Evolutionary conservation across 2,329 filamentous ascomycete genomes (phyloP).

Genomic region (Trichoderma afroharzianum): DNA sequence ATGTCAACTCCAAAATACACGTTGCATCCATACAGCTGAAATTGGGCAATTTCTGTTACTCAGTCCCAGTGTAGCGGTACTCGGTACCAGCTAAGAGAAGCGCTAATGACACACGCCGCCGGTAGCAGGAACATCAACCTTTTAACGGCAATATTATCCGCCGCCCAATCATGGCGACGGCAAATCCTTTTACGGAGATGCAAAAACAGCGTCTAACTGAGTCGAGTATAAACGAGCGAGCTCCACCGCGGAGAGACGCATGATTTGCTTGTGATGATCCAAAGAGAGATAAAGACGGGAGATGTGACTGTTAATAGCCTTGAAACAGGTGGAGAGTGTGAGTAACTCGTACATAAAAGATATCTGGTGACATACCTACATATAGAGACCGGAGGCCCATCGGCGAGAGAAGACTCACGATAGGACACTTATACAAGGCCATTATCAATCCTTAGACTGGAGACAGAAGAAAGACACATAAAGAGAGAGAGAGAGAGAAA

Average conservation of each 20-base stretch:
- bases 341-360: background rate
- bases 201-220: background rate
- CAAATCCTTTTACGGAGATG: slow-evolving; percentile 6
- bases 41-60: background rate
- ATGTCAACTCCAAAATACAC: background rate
- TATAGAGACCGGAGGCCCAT: background rate
- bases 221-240: slow-evolving; percentile 9
- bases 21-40: background rate
- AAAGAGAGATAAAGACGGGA: background rate
- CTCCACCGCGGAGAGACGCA: background rate
- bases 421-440: background rate
- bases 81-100: background rate
- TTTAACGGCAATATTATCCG: background rate
- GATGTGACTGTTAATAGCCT: background rate
- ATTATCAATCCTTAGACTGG: background rate
- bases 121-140: background rate
- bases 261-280: background rate
- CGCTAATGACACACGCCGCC: background rate
- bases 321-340: background rate
- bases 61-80: background rate
- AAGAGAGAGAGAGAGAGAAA: too few relatives aligned
- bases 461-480: background rate
- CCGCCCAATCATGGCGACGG: background rate
- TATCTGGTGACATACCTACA: background rate
- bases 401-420: background rate